These are phyloP conservation scores for Zygosaccharomyces kombuchaensis DNA, from an alignment of 805 yeast genomes.

Conservation along the genomic window DNA sequence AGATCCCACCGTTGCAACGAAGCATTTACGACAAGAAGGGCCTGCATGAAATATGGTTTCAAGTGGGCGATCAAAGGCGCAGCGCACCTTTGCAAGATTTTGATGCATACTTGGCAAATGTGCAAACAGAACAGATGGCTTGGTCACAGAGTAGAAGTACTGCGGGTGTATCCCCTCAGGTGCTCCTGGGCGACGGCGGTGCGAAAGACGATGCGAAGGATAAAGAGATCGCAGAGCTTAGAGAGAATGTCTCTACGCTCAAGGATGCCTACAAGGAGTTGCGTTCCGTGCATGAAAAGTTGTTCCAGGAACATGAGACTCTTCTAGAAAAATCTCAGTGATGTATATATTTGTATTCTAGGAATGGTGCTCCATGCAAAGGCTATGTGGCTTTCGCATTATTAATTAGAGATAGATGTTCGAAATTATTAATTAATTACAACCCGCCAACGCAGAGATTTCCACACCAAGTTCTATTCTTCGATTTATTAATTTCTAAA, in stretches of 20 bases:
- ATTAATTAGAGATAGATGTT: neutral
- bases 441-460: too few relatives aligned
- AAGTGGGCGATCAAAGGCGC: conserved; percentile 26
- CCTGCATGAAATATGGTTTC: conserved; percentile 42
- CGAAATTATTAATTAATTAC: neutral
- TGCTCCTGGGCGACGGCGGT: neutral
- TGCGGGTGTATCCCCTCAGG: too few relatives aligned
- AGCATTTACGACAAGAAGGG: conserved; percentile 42
- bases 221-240: conserved; percentile 37
- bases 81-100: conserved; percentile 35
- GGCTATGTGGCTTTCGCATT: too few relatives aligned
- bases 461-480: too few relatives aligned
- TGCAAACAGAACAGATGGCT: conserved; percentile 48
- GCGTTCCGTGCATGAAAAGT: conserved; percentile 55
- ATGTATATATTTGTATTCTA: neutral
- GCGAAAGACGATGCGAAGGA: conserved; percentile 21
- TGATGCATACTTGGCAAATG: conserved; percentile 45
- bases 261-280: conserved; percentile 57
- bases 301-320: conserved; percentile 47
- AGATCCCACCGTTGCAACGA: conserved; percentile 65
- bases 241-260: conserved; percentile 45
- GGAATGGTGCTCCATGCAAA: neutral
- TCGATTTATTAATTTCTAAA: too few relatives aligned
- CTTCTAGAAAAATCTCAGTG: conserved; percentile 18
- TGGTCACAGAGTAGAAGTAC: conserved; percentile 39